Evolutionary conservation across 257 asterid genomes (phyloP).

Genomic region (Oldenlandia corymbosa): DNA sequence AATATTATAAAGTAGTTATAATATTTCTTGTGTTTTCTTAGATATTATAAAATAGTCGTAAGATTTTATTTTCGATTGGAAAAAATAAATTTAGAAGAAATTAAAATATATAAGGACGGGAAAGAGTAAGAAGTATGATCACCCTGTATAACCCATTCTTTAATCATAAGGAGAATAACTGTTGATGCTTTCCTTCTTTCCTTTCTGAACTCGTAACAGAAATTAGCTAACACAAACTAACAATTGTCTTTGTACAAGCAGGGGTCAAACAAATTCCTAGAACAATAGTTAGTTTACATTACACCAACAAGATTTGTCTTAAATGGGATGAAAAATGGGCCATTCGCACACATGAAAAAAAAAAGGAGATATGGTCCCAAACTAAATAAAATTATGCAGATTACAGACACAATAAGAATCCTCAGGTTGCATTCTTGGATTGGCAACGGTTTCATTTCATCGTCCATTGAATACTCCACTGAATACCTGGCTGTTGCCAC

Average conservation of each 20-base stretch:
- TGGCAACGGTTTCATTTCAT: constrained; percentile 29
- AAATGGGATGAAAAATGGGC: background rate
- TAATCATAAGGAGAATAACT: too few species aligned
- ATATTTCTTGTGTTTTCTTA: too few species aligned
- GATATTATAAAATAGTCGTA: too few species aligned
- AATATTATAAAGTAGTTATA: too few species aligned
- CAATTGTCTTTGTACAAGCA: constrained; percentile 1
- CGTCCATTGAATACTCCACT: constrained; percentile 68
- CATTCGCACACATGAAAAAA: background rate
- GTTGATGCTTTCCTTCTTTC: too few species aligned
- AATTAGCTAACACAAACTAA: background rate
- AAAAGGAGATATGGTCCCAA: background rate
- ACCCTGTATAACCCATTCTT: too few species aligned
- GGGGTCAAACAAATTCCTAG: background rate
- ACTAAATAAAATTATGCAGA: background rate
- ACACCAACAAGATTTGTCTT: background rate
- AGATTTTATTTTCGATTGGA: too few species aligned
- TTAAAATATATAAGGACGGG: too few species aligned
- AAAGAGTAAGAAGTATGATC: too few species aligned
- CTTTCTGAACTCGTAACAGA: background rate
- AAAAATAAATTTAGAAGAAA: too few species aligned
- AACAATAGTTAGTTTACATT: background rate
- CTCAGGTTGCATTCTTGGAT: background rate
- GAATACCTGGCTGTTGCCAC: constrained; percentile 71
- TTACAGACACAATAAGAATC: constrained; percentile 4